Base-by-base conservation (phyloP, 2,329 filamentous ascomycete genomes). In the Botrytis elliptica region DNA sequence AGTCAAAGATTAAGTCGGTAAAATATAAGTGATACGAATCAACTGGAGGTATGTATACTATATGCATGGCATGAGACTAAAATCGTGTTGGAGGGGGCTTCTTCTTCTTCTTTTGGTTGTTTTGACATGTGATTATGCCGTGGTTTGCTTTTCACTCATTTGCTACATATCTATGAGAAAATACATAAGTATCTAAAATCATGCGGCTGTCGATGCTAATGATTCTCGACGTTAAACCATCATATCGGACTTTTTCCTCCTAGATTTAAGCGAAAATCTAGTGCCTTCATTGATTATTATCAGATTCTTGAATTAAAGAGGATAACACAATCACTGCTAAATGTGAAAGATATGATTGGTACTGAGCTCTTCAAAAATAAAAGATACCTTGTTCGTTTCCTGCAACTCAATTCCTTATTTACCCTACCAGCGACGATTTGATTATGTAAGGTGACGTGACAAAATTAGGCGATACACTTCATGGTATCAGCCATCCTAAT, bases 401-500 rank as follows among this genome's bases (percentile, higher is more conserved):
- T 67, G 22, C 14, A 52, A 52, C 7, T 16, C 22, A 52, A 16
- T 38, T 66, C 33, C 29, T 9, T 9, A 36, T 55, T 9, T 52
- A 33, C 22, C 44, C 44, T 36, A 52, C 22, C 29, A 14, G 22
- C 29, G 12, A 29, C 16, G 16, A n/a, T 20, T 12, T 20, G 64
- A 67, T 67, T 67, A 67, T 46, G n/a, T 67, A 67, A 52, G 16
- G 22, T n/a, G 33, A 25, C 64, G 64, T 67, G 64, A 52, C 64
- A 18, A 18, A 38, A 52, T 40, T 40, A 67, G 33, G 49, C 64
- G 65, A 55, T 40, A 46, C 33, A 55, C 33, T n/a, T 20, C 33
- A 67, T 40, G 18, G 36, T 46, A 40, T 12, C 12, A 52, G 18
- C 46, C 33, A 38, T 40, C 14, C 4, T 40, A 6, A 25, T 49